Evolutionary conservation across 495 filamentous ascomycete species (phyloP), one percentile per base, ranked within the genome.

Genomic region (Hypoxylon rickii): DNA sequence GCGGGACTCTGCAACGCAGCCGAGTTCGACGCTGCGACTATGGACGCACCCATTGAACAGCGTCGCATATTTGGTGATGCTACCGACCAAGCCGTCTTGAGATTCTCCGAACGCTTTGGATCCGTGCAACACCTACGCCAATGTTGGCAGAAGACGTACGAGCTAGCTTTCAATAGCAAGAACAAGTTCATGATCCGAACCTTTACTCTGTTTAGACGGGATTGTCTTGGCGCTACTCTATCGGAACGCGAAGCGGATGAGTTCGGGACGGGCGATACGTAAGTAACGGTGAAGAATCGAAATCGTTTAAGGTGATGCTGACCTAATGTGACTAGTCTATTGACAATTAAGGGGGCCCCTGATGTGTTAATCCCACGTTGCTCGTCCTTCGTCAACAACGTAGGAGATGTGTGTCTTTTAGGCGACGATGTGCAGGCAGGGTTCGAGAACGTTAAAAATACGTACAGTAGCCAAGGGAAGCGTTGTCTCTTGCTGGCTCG

Each of bases 81-180:
- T 3, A 90, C 88, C 0, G 88, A 90, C 67, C 79, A 83, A 43
- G 86, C 88, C 6, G 77, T 89, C 20, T 70, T 92, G 13, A 78
- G 86, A 24, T 83, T 89, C 41, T 80, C 84, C 0, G 86, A 89
- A 62, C 72, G 70, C 8, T 69, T 87, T 3, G 74, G 75, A 1
- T 67, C 81, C 0, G 76, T 83, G 1, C 49, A 73, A 7, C 73
- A 81, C 13, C 62, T 84, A 3, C 73, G 77, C 10, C 61, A 75
- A 11, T 61, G 69, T 17, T 86, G 81, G 76, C 75, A 76, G 31
- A 82, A 77, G 32, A 75, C 82, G 5, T 87, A 83, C 66, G 80
- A 89, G 55, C 70, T 89, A 5, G 83, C 83, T 0, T 90, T 92
- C 72, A 92, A 90, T 66, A 86, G 82, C 62, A 89, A 89, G 73